phyloP scores from a whole-genome alignment of 129 eudicot genomes.

The Deinandra increscens region DNA sequence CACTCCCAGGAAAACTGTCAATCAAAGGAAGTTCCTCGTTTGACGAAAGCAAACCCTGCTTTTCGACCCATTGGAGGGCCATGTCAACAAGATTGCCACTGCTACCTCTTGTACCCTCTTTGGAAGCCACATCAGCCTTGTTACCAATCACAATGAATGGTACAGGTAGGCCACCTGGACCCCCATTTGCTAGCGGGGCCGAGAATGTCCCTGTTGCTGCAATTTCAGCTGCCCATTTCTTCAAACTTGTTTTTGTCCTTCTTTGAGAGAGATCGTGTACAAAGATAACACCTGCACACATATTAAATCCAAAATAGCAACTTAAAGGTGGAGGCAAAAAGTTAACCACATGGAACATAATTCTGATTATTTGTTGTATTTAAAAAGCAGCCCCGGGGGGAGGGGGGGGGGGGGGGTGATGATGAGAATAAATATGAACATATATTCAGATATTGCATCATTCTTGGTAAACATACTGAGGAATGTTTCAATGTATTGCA shows the following conservation, averaged over 20 bases:
- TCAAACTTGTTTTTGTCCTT: slow-evolving; percentile 86
- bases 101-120: slow-evolving; percentile 75
- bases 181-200: slow-evolving; percentile 86
- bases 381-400: no score
- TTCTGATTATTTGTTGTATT: no score
- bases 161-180: slow-evolving; percentile 94
- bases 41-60: slow-evolving; percentile 86
- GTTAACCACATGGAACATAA: no score
- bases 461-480: not conserved
- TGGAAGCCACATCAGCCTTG: slow-evolving; percentile 90
- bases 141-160: slow-evolving; percentile 87
- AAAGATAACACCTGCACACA: slow-evolving; percentile 75
- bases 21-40: slow-evolving; percentile 82
- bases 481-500: not conserved
- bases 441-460: not conserved
- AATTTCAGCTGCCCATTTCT: slow-evolving; percentile 92
- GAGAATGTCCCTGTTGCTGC: slow-evolving; percentile 85
- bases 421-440: no score
- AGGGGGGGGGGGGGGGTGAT: no score
- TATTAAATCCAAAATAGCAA: slow-evolving; percentile 13
- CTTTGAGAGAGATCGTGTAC: slow-evolving; percentile 91
- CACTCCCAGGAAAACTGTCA: slow-evolving; percentile 78
- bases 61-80: slow-evolving; percentile 94
- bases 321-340: slow-evolving; percentile 5
- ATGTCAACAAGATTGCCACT: slow-evolving; percentile 94